Conservation (phyloP, 495 filamentous ascomycete species). For the Penicillium turbatum region DNA sequence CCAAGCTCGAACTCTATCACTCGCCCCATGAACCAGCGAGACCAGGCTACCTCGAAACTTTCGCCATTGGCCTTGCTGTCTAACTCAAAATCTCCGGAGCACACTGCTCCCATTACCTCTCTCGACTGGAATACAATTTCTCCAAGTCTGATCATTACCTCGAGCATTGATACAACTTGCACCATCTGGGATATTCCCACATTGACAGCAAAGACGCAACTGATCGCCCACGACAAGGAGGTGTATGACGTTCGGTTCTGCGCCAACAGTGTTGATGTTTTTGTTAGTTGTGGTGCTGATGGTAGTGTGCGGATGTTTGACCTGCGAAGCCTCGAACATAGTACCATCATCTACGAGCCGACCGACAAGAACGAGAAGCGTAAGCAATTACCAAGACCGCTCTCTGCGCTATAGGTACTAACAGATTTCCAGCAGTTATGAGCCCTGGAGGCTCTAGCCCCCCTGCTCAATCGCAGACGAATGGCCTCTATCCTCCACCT, state of each 20-base stretch:
- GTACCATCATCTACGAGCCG: slow-evolving; percentile 98
- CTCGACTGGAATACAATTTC: slow-evolving; percentile 97
- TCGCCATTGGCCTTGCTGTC: slow-evolving; percentile 90
- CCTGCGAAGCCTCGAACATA: slow-evolving; percentile 91
- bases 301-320: slow-evolving; percentile 99
- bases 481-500: slow-evolving; percentile 72
- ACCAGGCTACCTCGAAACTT: slow-evolving; percentile 72
- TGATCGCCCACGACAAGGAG: slow-evolving; percentile 98
- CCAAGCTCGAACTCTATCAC: slow-evolving; percentile 69
- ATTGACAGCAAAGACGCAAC: slow-evolving; percentile 93
- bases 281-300: slow-evolving; percentile 96
- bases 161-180: slow-evolving; percentile 97
- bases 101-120: slow-evolving; percentile 92
- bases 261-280: slow-evolving; percentile 92
- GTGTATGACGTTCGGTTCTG: slow-evolving; percentile 98
- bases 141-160: slow-evolving; percentile 95
- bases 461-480: slow-evolving; percentile 64
- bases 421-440: slow-evolving; percentile 26
- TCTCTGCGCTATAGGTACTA: background rate
- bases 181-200: slow-evolving; percentile 99
- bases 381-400: slow-evolving; percentile 31
- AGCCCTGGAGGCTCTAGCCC: slow-evolving; percentile 57
- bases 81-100: slow-evolving; percentile 97
- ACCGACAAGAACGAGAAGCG: slow-evolving; percentile 83
- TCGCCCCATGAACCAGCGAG: slow-evolving; percentile 56